These are phyloP conservation scores for Scedosporium dehoogii DNA, from an alignment of 2,329 filamentous ascomycete species.

Conservation along the genomic window DNA sequence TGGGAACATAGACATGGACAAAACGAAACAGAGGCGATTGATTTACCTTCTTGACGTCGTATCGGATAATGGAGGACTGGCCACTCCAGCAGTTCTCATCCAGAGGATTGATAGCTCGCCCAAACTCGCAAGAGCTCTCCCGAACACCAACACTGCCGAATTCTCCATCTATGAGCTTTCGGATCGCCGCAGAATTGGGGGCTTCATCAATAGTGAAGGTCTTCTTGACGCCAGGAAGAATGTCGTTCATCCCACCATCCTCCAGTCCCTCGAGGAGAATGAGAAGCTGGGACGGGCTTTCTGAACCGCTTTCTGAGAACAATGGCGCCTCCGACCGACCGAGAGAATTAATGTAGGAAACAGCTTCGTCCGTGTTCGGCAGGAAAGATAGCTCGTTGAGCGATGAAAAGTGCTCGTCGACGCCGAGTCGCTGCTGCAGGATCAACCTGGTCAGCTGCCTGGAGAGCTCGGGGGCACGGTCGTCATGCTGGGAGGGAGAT, in stretches of 20 bases:
- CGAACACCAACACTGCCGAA: conserved; percentile 24
- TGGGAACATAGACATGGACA: neutral
- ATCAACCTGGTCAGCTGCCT: conserved; percentile 47
- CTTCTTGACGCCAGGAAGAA: conserved; percentile 24
- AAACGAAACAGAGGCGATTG: too few relatives aligned
- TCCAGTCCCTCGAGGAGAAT: conserved; percentile 49
- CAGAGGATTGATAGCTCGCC: conserved; percentile 30
- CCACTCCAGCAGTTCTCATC: conserved; percentile 34
- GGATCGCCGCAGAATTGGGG: conserved; percentile 31
- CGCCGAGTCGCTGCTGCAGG: conserved; percentile 45
- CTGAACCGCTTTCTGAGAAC: conserved; percentile 28
- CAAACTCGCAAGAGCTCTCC: conserved; percentile 28
- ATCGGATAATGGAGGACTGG: conserved; percentile 31
- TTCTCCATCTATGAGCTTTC: conserved; percentile 30
- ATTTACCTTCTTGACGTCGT: conserved; percentile 32
- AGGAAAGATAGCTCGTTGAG: conserved; percentile 34
- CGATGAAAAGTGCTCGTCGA: conserved; percentile 35
- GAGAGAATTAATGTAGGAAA: conserved; percentile 50
- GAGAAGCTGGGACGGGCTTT: conserved; percentile 43
- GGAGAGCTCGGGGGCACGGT: conserved; percentile 22
- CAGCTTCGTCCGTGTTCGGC: conserved; percentile 32
- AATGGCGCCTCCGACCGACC: conserved; percentile 42
- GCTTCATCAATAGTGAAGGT: conserved; percentile 40
- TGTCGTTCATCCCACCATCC: conserved; percentile 32
- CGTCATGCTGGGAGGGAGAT: neutral